Evolutionary conservation across 2,329 filamentous ascomycete genomes (phyloP), one percentile per base, ranked within the genome.

Genomic region (Cyphellophora attinorum): DNA sequence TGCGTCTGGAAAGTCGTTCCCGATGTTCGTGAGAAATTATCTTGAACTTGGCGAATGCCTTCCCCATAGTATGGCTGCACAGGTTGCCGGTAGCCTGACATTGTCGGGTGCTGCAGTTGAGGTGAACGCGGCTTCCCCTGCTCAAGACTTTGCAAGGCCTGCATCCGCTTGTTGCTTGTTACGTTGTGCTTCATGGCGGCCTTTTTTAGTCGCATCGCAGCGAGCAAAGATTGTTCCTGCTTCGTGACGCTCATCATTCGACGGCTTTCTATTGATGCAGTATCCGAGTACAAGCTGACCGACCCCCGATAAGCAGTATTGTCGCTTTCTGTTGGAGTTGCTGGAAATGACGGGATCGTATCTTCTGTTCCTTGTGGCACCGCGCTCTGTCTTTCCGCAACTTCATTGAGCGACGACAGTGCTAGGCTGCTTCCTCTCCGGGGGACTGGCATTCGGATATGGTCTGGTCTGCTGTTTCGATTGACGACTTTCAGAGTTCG

Each of bases 201-300:
- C 42, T 64, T 58, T 31, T 67, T 66, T 33, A 59, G 53, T 35
- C 68, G 57, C 52, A 72, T 62, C 2, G 67, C 64, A 45, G 67
- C 66, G 3, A 72, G 51, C 1, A 72, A 55, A 27, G 62, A 56
- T 40, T 71, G 65, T 50, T 72, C 68, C 47, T 71, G 67, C 35
- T 64, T 56, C 0, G 68, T 72, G 16, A 72, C 68, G 11, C 65
- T 61, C 53, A 72, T 70, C 13, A 70, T 51, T 27, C 62, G 59
- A 39, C 63, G 65, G 40, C 62, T 55, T 33, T 39, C 40, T 32
- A 47, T 39, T 23, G 45, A 47, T 4, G 36, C 43, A 30, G 33
- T 40, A 12, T 47, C 45, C n/a, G 46, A 47, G 5, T 44, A 19
- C 5, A 30, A 21, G 19, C 18, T 31, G 21, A 41, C 27, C 19